phyloP scores from a whole-genome alignment of 495 filamentous ascomycete species.

The Aspergillus saccharolyticus region DNA sequence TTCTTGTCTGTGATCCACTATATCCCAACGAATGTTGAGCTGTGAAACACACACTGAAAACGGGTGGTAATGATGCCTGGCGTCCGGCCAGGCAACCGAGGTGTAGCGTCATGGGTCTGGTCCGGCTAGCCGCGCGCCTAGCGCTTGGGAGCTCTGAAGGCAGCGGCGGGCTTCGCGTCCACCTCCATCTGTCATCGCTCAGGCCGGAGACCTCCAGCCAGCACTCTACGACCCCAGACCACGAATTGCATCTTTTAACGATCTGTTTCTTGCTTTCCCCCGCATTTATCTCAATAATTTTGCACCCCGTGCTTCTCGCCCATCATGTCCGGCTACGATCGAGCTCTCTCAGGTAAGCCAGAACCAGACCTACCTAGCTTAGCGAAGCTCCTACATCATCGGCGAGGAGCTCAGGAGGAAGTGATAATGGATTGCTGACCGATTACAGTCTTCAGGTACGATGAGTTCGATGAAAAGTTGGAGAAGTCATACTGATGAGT shows the following conservation, averaged over 20 bases:
- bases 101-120: not conserved
- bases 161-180: constrained; percentile 26
- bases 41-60: too few species aligned
- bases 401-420: not conserved
- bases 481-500: constrained; percentile 22
- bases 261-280: constrained; percentile 4
- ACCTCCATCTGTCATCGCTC: constrained; percentile 26
- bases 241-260: constrained; percentile 18
- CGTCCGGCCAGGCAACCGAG: not conserved
- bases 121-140: constrained; percentile 22
- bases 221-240: constrained; percentile 11
- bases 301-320: constrained; percentile 8
- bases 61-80: constrained; percentile 18
- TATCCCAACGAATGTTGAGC: too few species aligned
- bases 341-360: constrained; percentile 85
- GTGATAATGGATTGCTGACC: constrained; percentile 13
- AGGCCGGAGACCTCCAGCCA: constrained; percentile 4
- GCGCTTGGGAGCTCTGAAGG: constrained; percentile 26
- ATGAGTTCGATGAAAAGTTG: constrained; percentile 8
- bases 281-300: constrained; percentile 3
- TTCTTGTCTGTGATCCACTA: too few species aligned
- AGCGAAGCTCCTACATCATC: not conserved
- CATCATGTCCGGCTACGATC: constrained; percentile 88
- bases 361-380: constrained; percentile 18
- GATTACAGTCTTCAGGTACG: constrained; percentile 28